These are phyloP conservation scores for Chernovozyma sophiae-reginae DNA, from an alignment of 1,139 yeast genomes.

Conservation along the genomic window DNA sequence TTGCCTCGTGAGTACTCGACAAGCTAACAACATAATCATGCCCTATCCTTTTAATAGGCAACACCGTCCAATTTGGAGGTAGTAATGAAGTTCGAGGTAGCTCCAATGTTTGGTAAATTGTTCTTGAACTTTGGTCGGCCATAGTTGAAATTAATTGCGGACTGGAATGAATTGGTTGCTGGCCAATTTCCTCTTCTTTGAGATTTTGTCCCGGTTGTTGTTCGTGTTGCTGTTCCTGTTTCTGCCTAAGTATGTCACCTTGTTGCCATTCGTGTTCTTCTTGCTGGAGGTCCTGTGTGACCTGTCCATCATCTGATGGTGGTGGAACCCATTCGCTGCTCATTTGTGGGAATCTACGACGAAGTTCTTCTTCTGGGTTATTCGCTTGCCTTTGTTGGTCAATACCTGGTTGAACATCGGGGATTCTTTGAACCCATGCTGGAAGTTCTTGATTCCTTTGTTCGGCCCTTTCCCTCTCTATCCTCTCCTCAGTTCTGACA, in stretches of 20 bases:
- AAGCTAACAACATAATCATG: conserved; percentile 18
- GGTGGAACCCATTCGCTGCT: not conserved
- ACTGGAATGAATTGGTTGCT: no score
- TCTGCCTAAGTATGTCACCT: no score
- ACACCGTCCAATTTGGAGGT: conserved; percentile 34
- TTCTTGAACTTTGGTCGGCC: not conserved
- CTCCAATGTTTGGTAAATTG: conserved; percentile 1
- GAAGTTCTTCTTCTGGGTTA: not conserved
- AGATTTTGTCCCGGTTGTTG: no score
- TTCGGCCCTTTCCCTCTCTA: conserved; percentile 2
- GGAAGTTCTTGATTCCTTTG: conserved; percentile 2
- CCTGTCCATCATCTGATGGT: not conserved
- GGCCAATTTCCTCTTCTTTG: no score
- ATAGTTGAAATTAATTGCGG: no score
- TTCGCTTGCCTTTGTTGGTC: conserved; percentile 4
- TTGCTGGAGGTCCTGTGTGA: no score
- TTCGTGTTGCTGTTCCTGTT: no score
- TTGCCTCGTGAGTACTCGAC: conserved; percentile 10
- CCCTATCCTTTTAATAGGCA: conserved; percentile 21
- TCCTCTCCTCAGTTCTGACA: conserved; percentile 5
- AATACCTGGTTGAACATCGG: conserved; percentile 2
- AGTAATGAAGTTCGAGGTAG: conserved; percentile 8
- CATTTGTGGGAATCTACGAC: not conserved
- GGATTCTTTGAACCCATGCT: conserved; percentile 1
- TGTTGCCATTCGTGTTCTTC: no score